Base-by-base conservation (phyloP, 73 alveolate genomes). In the Breviolum minutum region DNA sequence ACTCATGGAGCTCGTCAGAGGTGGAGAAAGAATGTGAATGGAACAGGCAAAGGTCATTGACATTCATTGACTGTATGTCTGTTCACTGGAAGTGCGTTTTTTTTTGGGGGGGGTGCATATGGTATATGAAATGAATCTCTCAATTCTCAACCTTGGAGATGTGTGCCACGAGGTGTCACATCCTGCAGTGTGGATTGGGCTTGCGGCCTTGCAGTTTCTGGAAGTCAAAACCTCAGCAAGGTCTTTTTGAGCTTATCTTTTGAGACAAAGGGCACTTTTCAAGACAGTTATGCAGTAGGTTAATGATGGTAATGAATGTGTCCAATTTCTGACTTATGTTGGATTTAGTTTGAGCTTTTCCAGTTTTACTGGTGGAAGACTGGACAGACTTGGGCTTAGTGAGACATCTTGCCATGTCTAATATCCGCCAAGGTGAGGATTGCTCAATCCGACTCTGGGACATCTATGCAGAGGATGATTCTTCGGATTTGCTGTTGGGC, bases 371-470 rank as follows among this genome's bases (percentile, higher is more conserved):
- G 12, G 27, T 77, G 63, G 54, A 40, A 40, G 54, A 40, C 54
- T 40, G 54, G 54, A 40, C 54, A 40, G 54, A 40, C 54, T 40
- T 40, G 54, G 54, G 54, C 54, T 40, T 40, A 40, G 54, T 40
- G 54, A 40, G 3, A 40, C 54, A 22, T 40, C 90, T 54, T n/a
- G n/a, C n/a, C n/a, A n/a, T n/a, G n/a, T 81, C 20, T 5, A 19
- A 61, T 16, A 27, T 8, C 74, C 62, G 22, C 22, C 85, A 13
- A 92, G 98, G 98, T 27, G 98, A 74, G 40, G 98, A 92, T 84
- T 32, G 87, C 91, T 74, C 98, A 16, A 16, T 92, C 32, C 89
- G 98, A n/a, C 86, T 92, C 13, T 92, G 98, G 98, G 98, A 92
- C 62, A 54, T 92, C 48, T 19, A 60, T 32, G 98, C 98, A 16